phyloP scores from a whole-genome alignment of 2,329 filamentous ascomycete genomes.

The Penicillium palitans region DNA sequence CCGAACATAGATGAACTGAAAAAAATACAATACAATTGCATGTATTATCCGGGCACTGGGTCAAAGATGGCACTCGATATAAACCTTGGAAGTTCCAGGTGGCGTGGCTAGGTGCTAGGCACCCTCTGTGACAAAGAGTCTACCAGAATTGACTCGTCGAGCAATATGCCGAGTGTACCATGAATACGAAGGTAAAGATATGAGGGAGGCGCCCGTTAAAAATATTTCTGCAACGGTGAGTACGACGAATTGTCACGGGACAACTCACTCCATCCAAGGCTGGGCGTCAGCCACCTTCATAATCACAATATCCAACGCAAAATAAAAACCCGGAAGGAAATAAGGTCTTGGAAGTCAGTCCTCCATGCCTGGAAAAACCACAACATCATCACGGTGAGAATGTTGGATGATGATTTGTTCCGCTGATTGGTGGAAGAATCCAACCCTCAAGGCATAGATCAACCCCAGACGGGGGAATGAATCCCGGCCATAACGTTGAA shows the following conservation, averaged over 20 bases:
- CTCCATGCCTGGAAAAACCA: not conserved
- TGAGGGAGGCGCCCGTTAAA: not conserved
- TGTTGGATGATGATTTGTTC: not conserved
- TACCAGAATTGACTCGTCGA: not conserved
- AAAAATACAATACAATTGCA: not conserved
- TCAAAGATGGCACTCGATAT: not conserved
- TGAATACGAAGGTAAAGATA: not conserved
- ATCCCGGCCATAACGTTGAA: slow-evolving; percentile 3
- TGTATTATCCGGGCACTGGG: not conserved
- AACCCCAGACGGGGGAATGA: slow-evolving; percentile 18
- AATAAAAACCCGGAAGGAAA: not conserved
- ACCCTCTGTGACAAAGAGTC: not conserved
- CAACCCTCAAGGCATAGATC: slow-evolving; percentile 8
- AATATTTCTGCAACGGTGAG: not conserved
- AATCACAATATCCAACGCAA: not conserved
- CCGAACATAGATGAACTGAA: not conserved
- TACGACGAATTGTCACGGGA: not conserved
- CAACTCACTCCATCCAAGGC: not conserved
- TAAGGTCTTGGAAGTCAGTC: not conserved
- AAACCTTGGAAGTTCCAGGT: not conserved
- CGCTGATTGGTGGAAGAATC: slow-evolving; percentile 26
- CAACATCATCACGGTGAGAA: no score
- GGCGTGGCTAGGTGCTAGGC: not conserved
- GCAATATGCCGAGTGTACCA: not conserved
- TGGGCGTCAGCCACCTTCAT: not conserved